These are phyloP conservation scores for Elsinoe australis DNA, from an alignment of 2,329 filamentous ascomycete genomes.

Conservation along the genomic window DNA sequence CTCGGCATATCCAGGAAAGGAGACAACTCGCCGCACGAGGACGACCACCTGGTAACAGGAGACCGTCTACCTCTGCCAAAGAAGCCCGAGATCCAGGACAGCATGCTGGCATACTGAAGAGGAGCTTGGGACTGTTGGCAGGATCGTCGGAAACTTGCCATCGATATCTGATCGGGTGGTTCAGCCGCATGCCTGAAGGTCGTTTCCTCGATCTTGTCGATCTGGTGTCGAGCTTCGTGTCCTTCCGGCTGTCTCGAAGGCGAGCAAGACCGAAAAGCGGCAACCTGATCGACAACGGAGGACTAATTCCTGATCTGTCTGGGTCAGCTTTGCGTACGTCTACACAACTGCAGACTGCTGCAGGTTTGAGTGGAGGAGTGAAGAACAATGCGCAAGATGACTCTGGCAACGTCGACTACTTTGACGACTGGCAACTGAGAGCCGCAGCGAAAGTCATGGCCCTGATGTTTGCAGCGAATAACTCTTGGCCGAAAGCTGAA, in stretches of 20 bases:
- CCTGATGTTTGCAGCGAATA: conserved; percentile 75
- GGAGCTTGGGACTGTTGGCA: conserved; percentile 70
- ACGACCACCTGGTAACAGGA: neutral
- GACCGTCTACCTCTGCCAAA: conserved; percentile 23
- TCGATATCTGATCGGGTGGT: conserved; percentile 68
- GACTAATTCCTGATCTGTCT: conserved; percentile 65
- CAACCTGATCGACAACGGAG: conserved; percentile 54
- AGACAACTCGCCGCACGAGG: conserved; percentile 1
- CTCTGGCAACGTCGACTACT: conserved; percentile 54
- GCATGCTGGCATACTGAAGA: conserved; percentile 77
- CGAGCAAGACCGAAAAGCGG: conserved; percentile 57
- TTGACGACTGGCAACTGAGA: conserved; percentile 83
- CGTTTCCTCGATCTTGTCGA: conserved; percentile 70
- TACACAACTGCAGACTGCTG: conserved; percentile 69
- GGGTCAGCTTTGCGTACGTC: conserved; percentile 54
- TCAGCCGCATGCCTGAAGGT: conserved; percentile 59
- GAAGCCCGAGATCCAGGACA: conserved; percentile 47
- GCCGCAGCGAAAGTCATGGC: conserved; percentile 73
- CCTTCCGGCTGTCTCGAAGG: conserved; percentile 67
- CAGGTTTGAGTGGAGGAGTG: conserved; percentile 50
- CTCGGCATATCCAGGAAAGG: conserved; percentile 22
- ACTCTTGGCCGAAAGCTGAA: conserved; percentile 33
- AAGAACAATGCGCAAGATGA: conserved; percentile 44
- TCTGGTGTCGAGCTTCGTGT: conserved; percentile 68
- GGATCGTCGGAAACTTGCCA: conserved; percentile 70